Base-by-base conservation (phyloP, 2,329 filamentous ascomycete species). In the Aphanoascus verrucosus region DNA sequence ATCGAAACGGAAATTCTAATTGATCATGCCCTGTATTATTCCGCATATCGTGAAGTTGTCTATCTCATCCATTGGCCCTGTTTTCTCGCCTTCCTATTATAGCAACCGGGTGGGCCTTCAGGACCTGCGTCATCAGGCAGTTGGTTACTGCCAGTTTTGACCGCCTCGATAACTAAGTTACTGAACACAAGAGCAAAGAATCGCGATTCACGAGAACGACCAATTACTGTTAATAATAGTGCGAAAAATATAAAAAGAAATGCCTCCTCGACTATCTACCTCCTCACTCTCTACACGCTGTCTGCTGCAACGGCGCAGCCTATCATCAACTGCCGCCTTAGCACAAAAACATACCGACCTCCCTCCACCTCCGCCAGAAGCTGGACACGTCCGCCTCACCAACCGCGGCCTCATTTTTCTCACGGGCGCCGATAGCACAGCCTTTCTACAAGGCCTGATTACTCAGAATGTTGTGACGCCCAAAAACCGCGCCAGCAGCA, bases 401-500 rank as follows among this genome's bases (percentile, higher is more conserved):
- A 84, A 84, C 59, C 86, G 93, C 48, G 81, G 82, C 50, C 77
- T 97, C 43, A 83, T 98, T 60, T 84, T 84, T 40, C 74, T 97
- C 57, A 79, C 83, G 14, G 93, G 93, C 2, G 77, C 77, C 2
- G 91, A 96, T 63, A 83, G 88, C 32, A 78, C 85, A 45, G 84
- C 85, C 60, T 97, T 90, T 69, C 79, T 98, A 1, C 89, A 97
- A 67, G 90, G 91, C 52, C 80, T 94, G 54, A 80, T 93, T 58
- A 95, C 91, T 0, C 80, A 84, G 58, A 85, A 83, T 58, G 78
- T 88, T 58, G 68, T 80, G 50, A 63, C 63, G 12, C 31, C 55
- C 8, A 55, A 48, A 42, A 68, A 67, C 45, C 66, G 72, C 6
- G 64, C 68, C 58, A 72, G 55, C 64, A 69, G 56, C 56, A 63